Conservation (phyloP, 768 basidiomycete genomes). For the Asterophora parasitica region DNA sequence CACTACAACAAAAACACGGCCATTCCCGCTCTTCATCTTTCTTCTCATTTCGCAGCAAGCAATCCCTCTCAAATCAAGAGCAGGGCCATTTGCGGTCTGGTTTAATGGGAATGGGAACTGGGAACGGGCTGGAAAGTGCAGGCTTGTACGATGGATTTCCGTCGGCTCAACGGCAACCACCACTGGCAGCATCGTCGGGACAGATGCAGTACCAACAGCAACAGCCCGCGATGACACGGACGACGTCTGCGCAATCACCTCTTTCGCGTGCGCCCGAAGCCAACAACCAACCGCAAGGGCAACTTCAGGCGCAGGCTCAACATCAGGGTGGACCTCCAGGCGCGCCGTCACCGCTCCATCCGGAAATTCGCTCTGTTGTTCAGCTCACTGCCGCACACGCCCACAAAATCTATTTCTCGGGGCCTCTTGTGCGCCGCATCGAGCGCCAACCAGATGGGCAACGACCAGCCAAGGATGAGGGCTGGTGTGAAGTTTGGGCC, state of each 20-base stretch:
- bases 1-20: slow-evolving; percentile 16
- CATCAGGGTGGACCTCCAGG: slow-evolving; percentile 17
- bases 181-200: not conserved
- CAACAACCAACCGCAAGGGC: not conserved
- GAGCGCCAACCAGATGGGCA: slow-evolving; percentile 78
- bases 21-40: slow-evolving; percentile 61
- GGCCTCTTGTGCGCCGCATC: slow-evolving; percentile 70
- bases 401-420: slow-evolving; percentile 85
- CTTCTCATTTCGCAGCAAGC: slow-evolving; percentile 54
- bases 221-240: slow-evolving; percentile 9
- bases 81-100: slow-evolving; percentile 16
- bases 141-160: slow-evolving; percentile 4
- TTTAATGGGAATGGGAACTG: slow-evolving; percentile 9
- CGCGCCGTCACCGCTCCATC: slow-evolving; percentile 52
- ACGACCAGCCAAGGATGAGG: slow-evolving; percentile 64
- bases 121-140: slow-evolving; percentile 1
- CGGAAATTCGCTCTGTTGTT: slow-evolving; percentile 79
- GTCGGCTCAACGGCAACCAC: slow-evolving; percentile 1
- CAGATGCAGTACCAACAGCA: slow-evolving; percentile 4
- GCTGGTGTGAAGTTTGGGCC: slow-evolving; percentile 85
- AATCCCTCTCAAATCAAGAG: slow-evolving; percentile 22
- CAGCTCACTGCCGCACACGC: slow-evolving; percentile 70
- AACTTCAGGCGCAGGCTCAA: slow-evolving; percentile 18
- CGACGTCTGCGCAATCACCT: slow-evolving; percentile 1
- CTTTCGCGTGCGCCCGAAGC: slow-evolving; percentile 8